Evolutionary conservation across 2,329 filamentous ascomycete species (phyloP).

Genomic region (Aspergillus nomiae): DNA sequence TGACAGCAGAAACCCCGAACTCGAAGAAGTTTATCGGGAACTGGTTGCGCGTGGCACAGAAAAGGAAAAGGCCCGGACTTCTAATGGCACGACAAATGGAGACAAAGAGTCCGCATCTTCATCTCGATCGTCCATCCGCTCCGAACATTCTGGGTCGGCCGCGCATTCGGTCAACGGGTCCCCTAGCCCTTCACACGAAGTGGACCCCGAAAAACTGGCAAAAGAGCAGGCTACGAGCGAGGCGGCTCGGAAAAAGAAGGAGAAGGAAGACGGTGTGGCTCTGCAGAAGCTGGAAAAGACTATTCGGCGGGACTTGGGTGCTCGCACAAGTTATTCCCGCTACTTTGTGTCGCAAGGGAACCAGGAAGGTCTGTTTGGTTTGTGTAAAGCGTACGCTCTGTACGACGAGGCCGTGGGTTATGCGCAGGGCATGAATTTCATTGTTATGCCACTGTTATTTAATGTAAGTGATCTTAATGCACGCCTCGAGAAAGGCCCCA

Average conservation of each 20-base stretch:
- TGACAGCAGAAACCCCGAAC: constrained; percentile 88
- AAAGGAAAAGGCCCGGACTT: constrained; percentile 65
- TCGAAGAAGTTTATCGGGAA: constrained; percentile 85
- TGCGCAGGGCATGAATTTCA: constrained; percentile 98
- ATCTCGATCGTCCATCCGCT: constrained; percentile 82
- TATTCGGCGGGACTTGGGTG: constrained; percentile 87
- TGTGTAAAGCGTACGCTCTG: constrained; percentile 96
- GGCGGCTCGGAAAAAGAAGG: constrained; percentile 73
- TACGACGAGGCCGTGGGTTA: constrained; percentile 95
- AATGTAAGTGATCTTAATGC: constrained; percentile 62
- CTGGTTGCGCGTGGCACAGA: constrained; percentile 78
- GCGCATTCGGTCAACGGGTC: constrained; percentile 59
- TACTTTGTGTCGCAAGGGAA: constrained; percentile 88
- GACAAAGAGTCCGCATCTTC: constrained; percentile 67
- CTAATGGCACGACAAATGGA: constrained; percentile 55
- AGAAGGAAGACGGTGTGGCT: constrained; percentile 73
- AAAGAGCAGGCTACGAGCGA: constrained; percentile 66
- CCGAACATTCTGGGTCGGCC: constrained; percentile 68
- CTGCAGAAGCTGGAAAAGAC: constrained; percentile 85
- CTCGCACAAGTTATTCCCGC: constrained; percentile 94
- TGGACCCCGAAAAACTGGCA: constrained; percentile 62
- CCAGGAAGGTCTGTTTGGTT: constrained; percentile 89
- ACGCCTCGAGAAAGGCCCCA: not conserved
- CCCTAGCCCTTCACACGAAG: constrained; percentile 61
- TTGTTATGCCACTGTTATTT: constrained; percentile 94